Conservation (phyloP, 306 rosid genomes). For the Citrullus colocynthis region DNA sequence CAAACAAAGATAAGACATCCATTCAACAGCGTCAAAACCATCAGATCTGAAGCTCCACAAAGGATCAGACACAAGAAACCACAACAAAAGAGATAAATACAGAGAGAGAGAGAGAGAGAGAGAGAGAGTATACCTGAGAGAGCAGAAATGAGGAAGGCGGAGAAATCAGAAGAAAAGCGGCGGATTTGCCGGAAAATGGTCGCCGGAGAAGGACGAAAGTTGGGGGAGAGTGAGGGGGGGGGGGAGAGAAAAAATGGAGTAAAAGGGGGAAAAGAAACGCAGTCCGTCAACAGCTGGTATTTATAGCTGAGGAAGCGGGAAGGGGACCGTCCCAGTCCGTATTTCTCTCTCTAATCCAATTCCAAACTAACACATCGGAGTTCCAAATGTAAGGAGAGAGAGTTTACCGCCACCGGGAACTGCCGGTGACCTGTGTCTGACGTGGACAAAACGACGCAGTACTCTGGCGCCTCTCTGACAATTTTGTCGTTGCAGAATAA, state of each 20-base stretch:
- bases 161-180: neutral
- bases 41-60: conserved; percentile 10
- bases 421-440: neutral
- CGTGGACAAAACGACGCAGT: conserved; percentile 10
- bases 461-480: neutral
- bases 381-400: neutral
- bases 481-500: neutral
- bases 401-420: neutral
- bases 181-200: neutral
- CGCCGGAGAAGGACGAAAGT: conserved; percentile 1
- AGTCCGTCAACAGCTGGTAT: neutral
- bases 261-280: neutral
- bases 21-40: neutral
- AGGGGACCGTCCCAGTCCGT: conserved; percentile 7
- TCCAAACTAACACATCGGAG: conserved; percentile 4
- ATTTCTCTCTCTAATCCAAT: neutral
- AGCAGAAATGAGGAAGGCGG: neutral
- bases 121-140: conserved; percentile 5
- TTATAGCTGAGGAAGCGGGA: conserved; percentile 4
- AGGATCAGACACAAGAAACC: neutral
- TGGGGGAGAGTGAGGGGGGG: neutral
- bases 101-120: neutral
- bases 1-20: neutral
- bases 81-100: neutral
- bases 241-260: neutral